These are phyloP conservation scores for Panaeolus cyanescens DNA, from an alignment of 768 basidiomycete genomes.

Conservation along the genomic window DNA sequence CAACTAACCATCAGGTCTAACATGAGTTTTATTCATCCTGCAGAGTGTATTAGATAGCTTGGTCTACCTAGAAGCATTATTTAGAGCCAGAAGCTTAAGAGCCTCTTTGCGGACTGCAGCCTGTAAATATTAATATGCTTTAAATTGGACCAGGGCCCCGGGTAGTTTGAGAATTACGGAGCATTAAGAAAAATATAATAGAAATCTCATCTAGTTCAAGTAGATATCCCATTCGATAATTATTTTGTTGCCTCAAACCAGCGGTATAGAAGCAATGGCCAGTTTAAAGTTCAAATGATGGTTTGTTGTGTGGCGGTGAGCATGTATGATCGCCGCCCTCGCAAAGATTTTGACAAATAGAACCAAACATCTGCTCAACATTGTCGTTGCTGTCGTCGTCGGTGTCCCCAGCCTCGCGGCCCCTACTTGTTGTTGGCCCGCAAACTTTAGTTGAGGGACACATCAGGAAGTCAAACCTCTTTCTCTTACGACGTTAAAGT, in stretches of 20 bases:
- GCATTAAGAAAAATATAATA: too few relatives aligned
- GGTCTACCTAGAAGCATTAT: too few relatives aligned
- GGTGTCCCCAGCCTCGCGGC: constrained; percentile 23
- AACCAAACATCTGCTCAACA: constrained; percentile 29
- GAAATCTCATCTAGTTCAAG: too few relatives aligned
- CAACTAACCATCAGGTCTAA: neutral
- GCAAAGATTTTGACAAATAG: constrained; percentile 19
- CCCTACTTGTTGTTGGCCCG: constrained; percentile 1
- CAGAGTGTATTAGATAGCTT: too few relatives aligned
- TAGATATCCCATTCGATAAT: too few relatives aligned
- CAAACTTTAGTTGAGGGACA: constrained; percentile 2
- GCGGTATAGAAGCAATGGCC: too few relatives aligned
- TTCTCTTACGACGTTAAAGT: constrained; percentile 1
- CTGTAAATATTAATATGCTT: too few relatives aligned
- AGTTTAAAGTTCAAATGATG: neutral
- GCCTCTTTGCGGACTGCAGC: too few relatives aligned
- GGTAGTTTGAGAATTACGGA: too few relatives aligned
- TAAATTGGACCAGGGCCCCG: too few relatives aligned
- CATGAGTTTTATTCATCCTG: neutral
- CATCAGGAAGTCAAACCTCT: neutral
- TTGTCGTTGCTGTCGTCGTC: constrained; percentile 27
- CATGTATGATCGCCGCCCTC: constrained; percentile 8
- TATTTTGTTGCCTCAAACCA: too few relatives aligned
- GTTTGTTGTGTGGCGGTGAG: constrained; percentile 5
- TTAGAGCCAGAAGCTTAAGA: too few relatives aligned